Evolutionary conservation across 208 protist genomes (phyloP).

Genomic region (Trypanosoma boissoni): DNA sequence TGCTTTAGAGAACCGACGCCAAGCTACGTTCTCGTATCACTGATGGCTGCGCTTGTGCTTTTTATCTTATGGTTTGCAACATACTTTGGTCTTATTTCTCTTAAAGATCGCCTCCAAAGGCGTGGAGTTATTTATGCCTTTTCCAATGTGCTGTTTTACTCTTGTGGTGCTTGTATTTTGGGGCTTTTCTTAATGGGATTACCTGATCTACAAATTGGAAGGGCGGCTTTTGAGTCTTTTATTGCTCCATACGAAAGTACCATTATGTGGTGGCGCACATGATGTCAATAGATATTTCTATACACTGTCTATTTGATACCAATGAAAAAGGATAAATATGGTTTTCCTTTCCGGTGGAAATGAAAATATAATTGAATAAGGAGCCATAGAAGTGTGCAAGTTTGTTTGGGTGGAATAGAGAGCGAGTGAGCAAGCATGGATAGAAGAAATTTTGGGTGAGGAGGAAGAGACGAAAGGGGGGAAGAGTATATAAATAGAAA

Average conservation of each 20-base stretch:
- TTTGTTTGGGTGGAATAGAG: too few species aligned
- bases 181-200: slow-evolving; percentile 75
- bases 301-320: background rate
- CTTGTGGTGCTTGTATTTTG: slow-evolving; percentile 38
- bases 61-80: slow-evolving; percentile 64
- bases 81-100: slow-evolving; percentile 68
- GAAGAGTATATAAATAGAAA: too few species aligned
- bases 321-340: slow-evolving; percentile 6
- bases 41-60: slow-evolving; percentile 45
- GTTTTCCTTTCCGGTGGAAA: too few species aligned
- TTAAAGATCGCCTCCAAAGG: slow-evolving; percentile 34
- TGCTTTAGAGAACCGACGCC: slow-evolving; percentile 81
- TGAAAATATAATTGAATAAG: too few species aligned
- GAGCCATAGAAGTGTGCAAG: too few species aligned
- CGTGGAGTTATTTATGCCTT: slow-evolving; percentile 18
- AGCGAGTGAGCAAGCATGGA: too few species aligned
- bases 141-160: slow-evolving; percentile 59
- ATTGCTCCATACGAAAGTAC: slow-evolving; percentile 51
- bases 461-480: too few species aligned
- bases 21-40: slow-evolving; percentile 63
- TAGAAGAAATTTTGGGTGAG: too few species aligned
- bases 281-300: slow-evolving; percentile 1
- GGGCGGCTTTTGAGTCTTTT: slow-evolving; percentile 47
- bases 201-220: slow-evolving; percentile 75
- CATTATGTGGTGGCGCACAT: slow-evolving; percentile 57